phyloP scores from a whole-genome alignment of 805 yeast species.

The Yarrowia divulgata region DNA sequence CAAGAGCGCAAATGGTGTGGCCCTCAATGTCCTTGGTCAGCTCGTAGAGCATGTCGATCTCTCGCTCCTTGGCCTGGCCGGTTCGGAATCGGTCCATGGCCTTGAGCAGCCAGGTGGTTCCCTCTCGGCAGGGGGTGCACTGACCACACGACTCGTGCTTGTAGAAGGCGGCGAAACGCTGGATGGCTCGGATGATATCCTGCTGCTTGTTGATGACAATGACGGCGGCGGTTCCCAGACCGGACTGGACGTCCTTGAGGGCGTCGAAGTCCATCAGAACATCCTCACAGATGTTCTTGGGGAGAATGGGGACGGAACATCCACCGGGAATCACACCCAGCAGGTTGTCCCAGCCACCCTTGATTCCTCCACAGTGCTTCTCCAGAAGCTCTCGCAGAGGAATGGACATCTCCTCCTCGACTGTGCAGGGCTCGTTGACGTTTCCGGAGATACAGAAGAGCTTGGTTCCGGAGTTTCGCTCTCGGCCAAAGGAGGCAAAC shows the following conservation, averaged over 20 bases:
- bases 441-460: slow-evolving; percentile 88
- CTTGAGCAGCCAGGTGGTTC: slow-evolving; percentile 83
- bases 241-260: slow-evolving; percentile 81
- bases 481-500: slow-evolving; percentile 85
- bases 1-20: slow-evolving; percentile 90
- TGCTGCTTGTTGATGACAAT: slow-evolving; percentile 89
- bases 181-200: slow-evolving; percentile 84
- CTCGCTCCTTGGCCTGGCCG: slow-evolving; percentile 82
- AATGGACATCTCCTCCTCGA: slow-evolving; percentile 93
- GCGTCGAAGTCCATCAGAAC: slow-evolving; percentile 90
- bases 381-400: slow-evolving; percentile 83
- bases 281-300: slow-evolving; percentile 68
- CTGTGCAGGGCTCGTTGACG: slow-evolving; percentile 90
- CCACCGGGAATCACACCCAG: slow-evolving; percentile 92
- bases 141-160: slow-evolving; percentile 95
- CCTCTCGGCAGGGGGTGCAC: slow-evolving; percentile 95
- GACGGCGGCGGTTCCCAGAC: slow-evolving; percentile 92
- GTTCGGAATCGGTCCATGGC: slow-evolving; percentile 82
- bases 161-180: slow-evolving; percentile 82
- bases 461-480: slow-evolving; percentile 83
- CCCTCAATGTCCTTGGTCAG: slow-evolving; percentile 88
- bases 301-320: slow-evolving; percentile 82
- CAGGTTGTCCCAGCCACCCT: slow-evolving; percentile 92
- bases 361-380: slow-evolving; percentile 88
- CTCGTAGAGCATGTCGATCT: slow-evolving; percentile 85